Base-by-base conservation (phyloP, 2,329 filamentous ascomycete genomes). In the Diaporthe humulicola region DNA sequence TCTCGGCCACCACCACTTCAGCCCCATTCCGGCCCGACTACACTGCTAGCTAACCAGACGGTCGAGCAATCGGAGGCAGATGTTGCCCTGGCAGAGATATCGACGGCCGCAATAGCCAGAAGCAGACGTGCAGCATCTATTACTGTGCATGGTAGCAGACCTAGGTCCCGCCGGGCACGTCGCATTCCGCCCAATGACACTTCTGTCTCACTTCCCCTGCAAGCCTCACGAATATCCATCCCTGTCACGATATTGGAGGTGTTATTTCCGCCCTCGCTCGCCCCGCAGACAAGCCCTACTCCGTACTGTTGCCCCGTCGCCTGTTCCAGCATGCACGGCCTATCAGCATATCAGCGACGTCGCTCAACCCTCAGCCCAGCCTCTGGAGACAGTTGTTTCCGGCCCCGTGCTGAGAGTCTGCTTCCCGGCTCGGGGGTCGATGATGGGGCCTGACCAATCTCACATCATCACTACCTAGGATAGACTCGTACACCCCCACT, bases 381-480 rank as follows among this genome's bases (percentile, higher is more conserved):
- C 40, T 33, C 70, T 40, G 56, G 19, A n/a, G n/a, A 67, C 12
- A 22, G 30, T n/a, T n/a, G 30, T 36, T 38, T n/a, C n/a, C 33
- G 42, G 19, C 45, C 40, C 30, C 45, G 33, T 33, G 54, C 56
- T 25, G 42, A 52, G 15, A 30, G 12, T 22, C 15, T 19, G 36
- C 42, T n/a, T 71, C 25, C 64, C 15, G 42, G 30, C 48, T 42
- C 10, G 60, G 52, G 36, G 56, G 56, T 40, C n/a, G 42, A 50
- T 12, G 54, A 38, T 25, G 40, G 56, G 54, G 40, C 33, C 57
- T 61, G 52, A 38, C 57, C 56, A 36, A 67, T 61, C 70, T 71
- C 70, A 71, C 56, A 50, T 61, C 70, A 61, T 71, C 56, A 30
- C 70, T 54, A n/a, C n/a, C n/a, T n/a, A n/a, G n/a, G n/a, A n/a